Evolutionary conservation across 2,329 filamentous ascomycete genomes (phyloP), one percentile per base, ranked within the genome.

Genomic region (Westerdykella sp.): DNA sequence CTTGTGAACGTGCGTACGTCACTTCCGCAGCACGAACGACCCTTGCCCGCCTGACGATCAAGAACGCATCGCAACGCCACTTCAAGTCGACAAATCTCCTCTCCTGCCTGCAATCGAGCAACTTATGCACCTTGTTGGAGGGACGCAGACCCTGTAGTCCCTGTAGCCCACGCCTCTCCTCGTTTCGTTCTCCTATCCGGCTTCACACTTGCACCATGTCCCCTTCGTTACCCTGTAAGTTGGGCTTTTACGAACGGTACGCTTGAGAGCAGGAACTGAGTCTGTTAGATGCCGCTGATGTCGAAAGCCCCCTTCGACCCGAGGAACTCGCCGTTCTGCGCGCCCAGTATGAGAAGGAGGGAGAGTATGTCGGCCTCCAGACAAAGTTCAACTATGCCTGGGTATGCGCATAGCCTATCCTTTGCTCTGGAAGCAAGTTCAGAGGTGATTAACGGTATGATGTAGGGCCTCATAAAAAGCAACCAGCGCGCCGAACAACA

Each of bases 341-440:
- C 53, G 77, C 87, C 47, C 93, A 98, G 69, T 98, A 93, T 67
- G 91, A 97, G 66, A 95, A 95, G 66, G 93, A 98, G 72, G 93
- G 91, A 55, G 87, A 95, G 60, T 94, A 95, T 75, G 91, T 95
- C 48, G 90, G 91, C 47, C 80, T 98, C 34, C 93, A 98, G 70
- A 98, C 93, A 49, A 97, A 97, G 68, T 98, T 98, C 80, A 98
- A 98, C 81, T 97, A 91, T 69, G 91, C 93, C 65, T 98, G 93
- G 93, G 89, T 95, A 80, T 44, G 75, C 56, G 30, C 30, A 11
- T 31, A 10, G 23, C 38, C 36, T 32, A 21, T 12, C 39, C 32
- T 35, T 23, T 23, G 34, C 30, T 31, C 35, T 15, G 9, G 16
- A 37, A 21, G 34, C 21, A 18, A n/a, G 34, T 34, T n/a, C 22